phyloP scores from a whole-genome alignment of 2,329 filamentous ascomycete species.

The Fusarium oligoseptatum region DNA sequence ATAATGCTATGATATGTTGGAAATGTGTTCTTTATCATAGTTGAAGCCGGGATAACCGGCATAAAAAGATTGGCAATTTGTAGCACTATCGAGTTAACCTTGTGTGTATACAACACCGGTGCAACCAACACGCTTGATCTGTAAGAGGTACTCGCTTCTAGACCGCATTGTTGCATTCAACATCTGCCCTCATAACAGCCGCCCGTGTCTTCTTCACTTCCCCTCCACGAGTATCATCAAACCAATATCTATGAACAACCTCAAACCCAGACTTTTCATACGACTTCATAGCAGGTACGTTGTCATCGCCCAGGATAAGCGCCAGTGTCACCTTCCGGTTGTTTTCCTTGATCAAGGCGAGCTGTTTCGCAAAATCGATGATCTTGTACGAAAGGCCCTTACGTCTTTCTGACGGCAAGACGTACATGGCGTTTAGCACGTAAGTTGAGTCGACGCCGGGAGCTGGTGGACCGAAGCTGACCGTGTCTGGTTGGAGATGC shows the following conservation, averaged over 20 bases:
- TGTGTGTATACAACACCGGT: no score
- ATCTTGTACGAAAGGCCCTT: constrained; percentile 20
- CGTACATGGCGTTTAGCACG: constrained; percentile 32
- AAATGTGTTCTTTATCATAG: no score
- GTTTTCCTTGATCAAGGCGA: not conserved
- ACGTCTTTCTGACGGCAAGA: constrained; percentile 16
- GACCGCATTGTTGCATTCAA: not conserved
- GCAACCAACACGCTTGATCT: not conserved
- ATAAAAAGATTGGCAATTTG: no score
- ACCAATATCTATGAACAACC: constrained; percentile 29
- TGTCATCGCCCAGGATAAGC: constrained; percentile 20
- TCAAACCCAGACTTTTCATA: constrained; percentile 37
- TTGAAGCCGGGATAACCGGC: no score
- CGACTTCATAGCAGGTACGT: constrained; percentile 11
- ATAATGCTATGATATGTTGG: no score
- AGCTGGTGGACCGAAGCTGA: not conserved
- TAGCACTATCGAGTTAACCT: no score
- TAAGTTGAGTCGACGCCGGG: constrained; percentile 7
- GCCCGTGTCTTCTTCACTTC: not conserved
- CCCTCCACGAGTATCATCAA: constrained; percentile 1
- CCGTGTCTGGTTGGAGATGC: not conserved
- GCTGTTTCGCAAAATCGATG: constrained; percentile 13
- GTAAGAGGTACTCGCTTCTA: not conserved
- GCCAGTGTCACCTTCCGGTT: not conserved
- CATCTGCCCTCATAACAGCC: constrained; percentile 31